Evolutionary conservation across 2,329 filamentous ascomycete species (phyloP).

Genomic region (Pseudogymnoascus verrucosus): DNA sequence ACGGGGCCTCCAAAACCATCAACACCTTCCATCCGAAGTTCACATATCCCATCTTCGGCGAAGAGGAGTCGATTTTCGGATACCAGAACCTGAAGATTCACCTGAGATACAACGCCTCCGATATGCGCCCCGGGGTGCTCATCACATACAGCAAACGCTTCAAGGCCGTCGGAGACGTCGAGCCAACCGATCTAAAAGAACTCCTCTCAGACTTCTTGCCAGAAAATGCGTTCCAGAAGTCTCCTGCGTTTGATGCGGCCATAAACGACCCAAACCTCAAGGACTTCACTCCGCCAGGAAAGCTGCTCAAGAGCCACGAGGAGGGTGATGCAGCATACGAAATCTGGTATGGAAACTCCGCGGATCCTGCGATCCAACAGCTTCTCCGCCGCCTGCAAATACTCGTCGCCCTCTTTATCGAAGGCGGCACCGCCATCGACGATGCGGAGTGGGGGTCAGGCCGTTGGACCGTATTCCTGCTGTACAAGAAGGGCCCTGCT

Average conservation of each 20-base stretch:
- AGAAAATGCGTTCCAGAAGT: conserved; percentile 40
- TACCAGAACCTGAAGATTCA: conserved; percentile 75
- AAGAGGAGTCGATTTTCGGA: conserved; percentile 87
- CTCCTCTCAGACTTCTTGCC: conserved; percentile 53
- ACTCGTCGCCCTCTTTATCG: conserved; percentile 79
- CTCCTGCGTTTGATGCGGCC: neutral
- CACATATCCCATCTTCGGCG: conserved; percentile 86
- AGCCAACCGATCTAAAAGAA: conserved; percentile 60
- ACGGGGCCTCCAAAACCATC: conserved; percentile 45
- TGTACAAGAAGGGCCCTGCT: conserved; percentile 58
- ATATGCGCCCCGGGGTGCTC: conserved; percentile 71
- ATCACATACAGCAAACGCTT: conserved; percentile 67
- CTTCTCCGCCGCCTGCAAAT: conserved; percentile 77
- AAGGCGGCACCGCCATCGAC: conserved; percentile 73
- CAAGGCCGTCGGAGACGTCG: conserved; percentile 56
- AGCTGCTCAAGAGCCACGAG: conserved; percentile 56
- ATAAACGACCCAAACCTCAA: conserved; percentile 20
- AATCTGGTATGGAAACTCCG: conserved; percentile 73
- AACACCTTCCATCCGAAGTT: conserved; percentile 74
- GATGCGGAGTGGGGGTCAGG: conserved; percentile 65
- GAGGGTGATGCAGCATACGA: conserved; percentile 61
- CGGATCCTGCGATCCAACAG: conserved; percentile 59
- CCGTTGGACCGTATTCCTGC: conserved; percentile 86
- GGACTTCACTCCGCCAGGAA: conserved; percentile 65
- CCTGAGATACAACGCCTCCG: conserved; percentile 57